Percentiles rank a stretch among this genome's conserved stretches.
Conservation (phyloP, 169 alveolate genomes). For the Plasmodium vivax region DNA sequence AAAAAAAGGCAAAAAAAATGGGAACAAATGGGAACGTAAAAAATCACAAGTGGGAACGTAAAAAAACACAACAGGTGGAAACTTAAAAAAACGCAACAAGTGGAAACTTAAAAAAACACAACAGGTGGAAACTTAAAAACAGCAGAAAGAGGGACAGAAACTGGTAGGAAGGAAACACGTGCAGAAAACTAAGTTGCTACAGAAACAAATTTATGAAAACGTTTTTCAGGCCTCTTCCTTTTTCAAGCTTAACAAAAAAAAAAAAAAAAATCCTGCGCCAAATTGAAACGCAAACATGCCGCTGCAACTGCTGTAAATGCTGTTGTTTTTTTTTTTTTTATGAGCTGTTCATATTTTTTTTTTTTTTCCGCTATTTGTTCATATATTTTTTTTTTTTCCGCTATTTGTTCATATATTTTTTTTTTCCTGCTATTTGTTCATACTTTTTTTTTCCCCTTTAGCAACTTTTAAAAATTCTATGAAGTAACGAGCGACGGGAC, state of each 20-base stretch:
- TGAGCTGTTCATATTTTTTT: not conserved
- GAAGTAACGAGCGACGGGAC: not conserved
- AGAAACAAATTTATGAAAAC: not conserved
- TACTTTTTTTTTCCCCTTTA: not conserved
- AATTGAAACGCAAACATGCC: not conserved
- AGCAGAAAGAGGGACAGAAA: not conserved
- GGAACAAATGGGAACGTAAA: too few species aligned
- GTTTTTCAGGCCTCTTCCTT: slow-evolving; percentile 17
- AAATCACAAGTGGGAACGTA: too few species aligned
- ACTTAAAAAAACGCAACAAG: not conserved
- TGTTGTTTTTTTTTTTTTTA: not conserved
- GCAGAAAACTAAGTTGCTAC: not conserved
- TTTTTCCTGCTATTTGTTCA: not conserved
- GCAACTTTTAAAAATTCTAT: not conserved
- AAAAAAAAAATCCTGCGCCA: slow-evolving; percentile 3
- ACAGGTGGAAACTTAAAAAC: not conserved
- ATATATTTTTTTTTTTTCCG: too few species aligned
- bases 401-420: too few species aligned
- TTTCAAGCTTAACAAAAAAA: slow-evolving; percentile 25
- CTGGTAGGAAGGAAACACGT: not conserved
- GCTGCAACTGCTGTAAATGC: not conserved
- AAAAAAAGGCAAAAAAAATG: not conserved
- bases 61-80: too few species aligned
- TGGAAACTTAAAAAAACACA: not conserved
- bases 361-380: not conserved